phyloP scores from a whole-genome alignment of 73 alveolate species.

The Stentor roeselii region DNA sequence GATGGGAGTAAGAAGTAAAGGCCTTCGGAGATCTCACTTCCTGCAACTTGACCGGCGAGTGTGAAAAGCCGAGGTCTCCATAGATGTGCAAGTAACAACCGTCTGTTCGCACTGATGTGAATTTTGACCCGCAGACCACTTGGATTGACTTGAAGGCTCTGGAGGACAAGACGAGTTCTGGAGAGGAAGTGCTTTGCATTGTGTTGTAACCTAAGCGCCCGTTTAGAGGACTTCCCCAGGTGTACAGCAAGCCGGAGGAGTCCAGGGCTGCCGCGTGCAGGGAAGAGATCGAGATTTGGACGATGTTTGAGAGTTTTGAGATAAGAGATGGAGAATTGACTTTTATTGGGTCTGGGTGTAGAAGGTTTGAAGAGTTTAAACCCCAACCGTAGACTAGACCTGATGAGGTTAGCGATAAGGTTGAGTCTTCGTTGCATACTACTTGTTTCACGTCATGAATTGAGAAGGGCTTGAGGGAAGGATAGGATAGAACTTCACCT shows the following conservation, averaged over 20 bases:
- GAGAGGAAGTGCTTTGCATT: background rate
- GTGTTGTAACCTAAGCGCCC: background rate
- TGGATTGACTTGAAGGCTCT: background rate
- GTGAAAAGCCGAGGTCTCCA: background rate
- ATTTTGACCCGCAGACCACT: constrained; percentile 1
- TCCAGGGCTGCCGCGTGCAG: background rate
- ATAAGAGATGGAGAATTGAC: background rate
- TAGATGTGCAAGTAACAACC: background rate
- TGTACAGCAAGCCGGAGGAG: background rate
- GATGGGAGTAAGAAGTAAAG: background rate
- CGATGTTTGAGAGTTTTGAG: background rate
- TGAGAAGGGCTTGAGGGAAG: too few species aligned
- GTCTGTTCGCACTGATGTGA: background rate
- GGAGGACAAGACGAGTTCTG: background rate
- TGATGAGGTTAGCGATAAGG: background rate
- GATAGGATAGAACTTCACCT: too few species aligned
- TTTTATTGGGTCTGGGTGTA: background rate
- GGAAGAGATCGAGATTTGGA: background rate
- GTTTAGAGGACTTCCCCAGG: constrained; percentile 3
- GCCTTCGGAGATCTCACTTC: background rate
- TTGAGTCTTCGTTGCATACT: too few species aligned
- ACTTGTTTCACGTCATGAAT: too few species aligned
- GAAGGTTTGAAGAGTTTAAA: background rate
- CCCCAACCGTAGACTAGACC: constrained; percentile 10
- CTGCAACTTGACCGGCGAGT: background rate